A percentile compares a stretch with the other conserved stretches of the same genome.
These are phyloP conservation scores for Boechera retrofracta DNA, from an alignment of 345 rosid genomes.

Conservation along the genomic window DNA sequence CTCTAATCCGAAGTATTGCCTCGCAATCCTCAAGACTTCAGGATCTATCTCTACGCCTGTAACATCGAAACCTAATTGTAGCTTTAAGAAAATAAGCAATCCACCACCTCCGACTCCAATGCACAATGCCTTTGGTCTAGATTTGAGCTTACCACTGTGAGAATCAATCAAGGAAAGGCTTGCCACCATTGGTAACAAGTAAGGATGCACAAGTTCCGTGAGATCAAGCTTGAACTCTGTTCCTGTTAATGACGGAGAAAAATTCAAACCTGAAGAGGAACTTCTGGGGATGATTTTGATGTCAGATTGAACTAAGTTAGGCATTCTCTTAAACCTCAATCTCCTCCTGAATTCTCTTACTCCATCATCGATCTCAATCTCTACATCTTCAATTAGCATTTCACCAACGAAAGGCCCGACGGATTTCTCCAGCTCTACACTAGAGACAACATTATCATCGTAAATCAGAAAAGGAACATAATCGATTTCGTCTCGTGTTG, in stretches of 20 bases:
- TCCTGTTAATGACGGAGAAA: conserved; percentile 40
- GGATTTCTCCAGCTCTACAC: conserved; percentile 56
- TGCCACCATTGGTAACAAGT: conserved; percentile 82
- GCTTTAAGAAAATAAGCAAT: conserved; percentile 64
- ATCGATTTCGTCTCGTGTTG: conserved; percentile 30
- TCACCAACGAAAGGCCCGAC: conserved; percentile 69
- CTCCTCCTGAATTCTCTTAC: conserved; percentile 74
- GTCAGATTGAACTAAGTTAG: conserved; percentile 74
- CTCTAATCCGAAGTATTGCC: conserved; percentile 68
- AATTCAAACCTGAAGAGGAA: conserved; percentile 7
- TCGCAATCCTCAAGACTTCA: conserved; percentile 64
- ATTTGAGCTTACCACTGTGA: conserved; percentile 39
- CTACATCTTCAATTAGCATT: conserved; percentile 83
- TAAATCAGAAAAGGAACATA: conserved; percentile 61
- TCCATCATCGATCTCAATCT: conserved; percentile 43
- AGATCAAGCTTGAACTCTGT: conserved; percentile 54
- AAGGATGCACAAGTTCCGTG: conserved; percentile 68
- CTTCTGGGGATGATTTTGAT: conserved; percentile 50
- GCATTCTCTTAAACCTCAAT: conserved; percentile 88
- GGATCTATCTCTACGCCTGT: conserved; percentile 74
- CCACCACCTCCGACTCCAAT: conserved; percentile 92
- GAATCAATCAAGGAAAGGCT: conserved; percentile 55
- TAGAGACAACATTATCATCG: conserved; percentile 62
- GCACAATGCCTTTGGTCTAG: conserved; percentile 68
- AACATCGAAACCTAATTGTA: conserved; percentile 64